Percentiles rank a stretch among this genome's conserved stretches.
Conservation (phyloP, 768 basidiomycete species). For the Sutorius australiensis region DNA sequence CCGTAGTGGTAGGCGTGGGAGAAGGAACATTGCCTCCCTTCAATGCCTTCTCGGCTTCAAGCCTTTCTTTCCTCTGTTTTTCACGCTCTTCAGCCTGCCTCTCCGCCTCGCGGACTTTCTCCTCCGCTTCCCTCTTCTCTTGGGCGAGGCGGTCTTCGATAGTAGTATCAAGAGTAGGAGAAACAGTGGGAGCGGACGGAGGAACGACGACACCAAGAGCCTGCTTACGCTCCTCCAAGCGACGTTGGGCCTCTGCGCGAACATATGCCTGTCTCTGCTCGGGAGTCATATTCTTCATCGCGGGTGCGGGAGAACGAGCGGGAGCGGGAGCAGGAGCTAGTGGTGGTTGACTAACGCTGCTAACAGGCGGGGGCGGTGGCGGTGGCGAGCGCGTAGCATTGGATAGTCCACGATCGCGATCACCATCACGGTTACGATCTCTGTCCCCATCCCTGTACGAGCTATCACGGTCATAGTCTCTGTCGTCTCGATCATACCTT, state of each 20-base stretch:
- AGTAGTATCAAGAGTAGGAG: constrained; percentile 63
- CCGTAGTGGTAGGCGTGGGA: constrained; percentile 42
- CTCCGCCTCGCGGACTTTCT: constrained; percentile 75
- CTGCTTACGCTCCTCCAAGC: constrained; percentile 80
- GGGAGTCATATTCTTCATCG: constrained; percentile 73
- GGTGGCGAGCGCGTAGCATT: constrained; percentile 40
- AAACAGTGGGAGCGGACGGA: constrained; percentile 31
- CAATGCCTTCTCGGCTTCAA: constrained; percentile 70
- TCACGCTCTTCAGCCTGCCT: constrained; percentile 79
- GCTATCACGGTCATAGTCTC: constrained; percentile 35
- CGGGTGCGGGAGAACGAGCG: constrained; percentile 55
- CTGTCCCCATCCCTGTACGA: constrained; percentile 31
- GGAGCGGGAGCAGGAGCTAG: constrained; percentile 51
- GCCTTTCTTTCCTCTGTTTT: constrained; percentile 59
- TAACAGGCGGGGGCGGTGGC: constrained; percentile 45
- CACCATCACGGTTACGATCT: constrained; percentile 16
- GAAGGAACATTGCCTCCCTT: constrained; percentile 45
- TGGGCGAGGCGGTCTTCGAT: constrained; percentile 82
- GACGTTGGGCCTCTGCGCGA: constrained; percentile 73
- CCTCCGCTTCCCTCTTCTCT: constrained; percentile 90
- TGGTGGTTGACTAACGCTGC: constrained; percentile 28
- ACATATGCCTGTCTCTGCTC: constrained; percentile 80
- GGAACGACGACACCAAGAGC: constrained; percentile 70
- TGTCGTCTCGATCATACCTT: constrained; percentile 34
- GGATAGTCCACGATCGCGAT: constrained; percentile 37